Base-by-base conservation (phyloP, 2,329 filamentous ascomycete genomes). In the Hypoxylon sp. region DNA sequence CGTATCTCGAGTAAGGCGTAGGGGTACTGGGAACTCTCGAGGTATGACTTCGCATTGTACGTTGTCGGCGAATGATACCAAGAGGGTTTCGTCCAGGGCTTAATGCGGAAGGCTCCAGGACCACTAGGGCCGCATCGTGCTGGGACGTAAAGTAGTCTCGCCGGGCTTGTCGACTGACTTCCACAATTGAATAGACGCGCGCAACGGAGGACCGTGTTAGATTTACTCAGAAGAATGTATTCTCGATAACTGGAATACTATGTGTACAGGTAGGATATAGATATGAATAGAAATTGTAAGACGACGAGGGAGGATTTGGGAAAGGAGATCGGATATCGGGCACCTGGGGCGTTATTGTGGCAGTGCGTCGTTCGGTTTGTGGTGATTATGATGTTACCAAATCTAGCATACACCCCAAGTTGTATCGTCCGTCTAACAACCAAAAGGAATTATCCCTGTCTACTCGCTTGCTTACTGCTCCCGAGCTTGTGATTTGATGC, bases 1-100 rank as follows among this genome's bases (percentile, higher is more conserved):
- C 50, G 61, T 61, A 58, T 50, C 58, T 60, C 64, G 63, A 58
- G 54, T 54, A 62, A 51, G 35, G 26, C 26, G 54, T 48, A 47
- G 67, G 61, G 55, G 50, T 57, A 51, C 46, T 62, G 22, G 47
- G 53, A 46, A 42, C 35, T 54, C 61, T 69, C 57, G 57, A 63
- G 63, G 46, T 70, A 70, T 67, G 67, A 55, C 66, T 71, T 75
- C 71, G 75, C 75, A 77, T 77, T 66, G 70, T 76, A 74, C 71
- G 73, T 69, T 59, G 61, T 69, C 71, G 68, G 61, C 39, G 63
- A 61, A 48, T 47, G 29, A 54, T 67, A 59, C 58, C 67, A 60
- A 66, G 69, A 65, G 63, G 39, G 63, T 63, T 68, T 71, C 71
- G 71, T 72, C 69, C 72, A 65, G 31, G 66, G 61, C 63, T 65